Base-by-base conservation (phyloP, 257 asterid genomes). In the Rubia yunnanensis region DNA sequence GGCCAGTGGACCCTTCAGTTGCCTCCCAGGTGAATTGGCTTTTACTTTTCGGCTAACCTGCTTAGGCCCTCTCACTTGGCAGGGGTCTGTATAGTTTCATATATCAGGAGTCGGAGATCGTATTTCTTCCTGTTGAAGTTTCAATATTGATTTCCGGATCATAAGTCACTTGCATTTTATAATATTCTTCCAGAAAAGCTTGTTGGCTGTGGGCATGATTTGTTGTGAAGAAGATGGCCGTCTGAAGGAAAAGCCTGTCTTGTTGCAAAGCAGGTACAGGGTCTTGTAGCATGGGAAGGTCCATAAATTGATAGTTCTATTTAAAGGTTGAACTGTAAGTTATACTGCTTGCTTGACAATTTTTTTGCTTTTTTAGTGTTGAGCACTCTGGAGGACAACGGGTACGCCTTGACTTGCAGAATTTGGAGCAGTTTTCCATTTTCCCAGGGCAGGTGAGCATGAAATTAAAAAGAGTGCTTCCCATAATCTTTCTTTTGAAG, bases 371-470 rank as follows among this genome's bases (percentile, higher is more conserved):
- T 49, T 55, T 57, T 82, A 94, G 97, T 72, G 96, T 85, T 41
- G 95, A 94, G 85, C 95, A 86, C 80, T 88, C 99, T 71, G 97
- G 99, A 64, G 99, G 97, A 77, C 99, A 88, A 76, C 89, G 95
- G 30, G 95, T 94, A 73, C 96, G 95, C 50, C 90, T 94, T 68
- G 99, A 94, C 84, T 71, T 94, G 91, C 91, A 86, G 68, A 88
- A 86, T 69, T 67, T 94, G 73, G 80, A 79, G 73, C 95, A 86
- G 35, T 88, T 86, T 63, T 94, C 99, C 58, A 77, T 88, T 80
- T 94, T 94, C 77, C 99, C 99, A 20, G 97, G 99, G 77, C 99
- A 94, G 97, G 97, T 86, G 70, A 59, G 67, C 66, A 54, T 35
- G 38, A 23, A 7, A 44, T 27, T 18, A 38, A 23, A 39, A 30